Percentiles rank a stretch among this genome's conserved stretches.
Conservation (phyloP, 306 rosid species). For the Geum urbanum region DNA sequence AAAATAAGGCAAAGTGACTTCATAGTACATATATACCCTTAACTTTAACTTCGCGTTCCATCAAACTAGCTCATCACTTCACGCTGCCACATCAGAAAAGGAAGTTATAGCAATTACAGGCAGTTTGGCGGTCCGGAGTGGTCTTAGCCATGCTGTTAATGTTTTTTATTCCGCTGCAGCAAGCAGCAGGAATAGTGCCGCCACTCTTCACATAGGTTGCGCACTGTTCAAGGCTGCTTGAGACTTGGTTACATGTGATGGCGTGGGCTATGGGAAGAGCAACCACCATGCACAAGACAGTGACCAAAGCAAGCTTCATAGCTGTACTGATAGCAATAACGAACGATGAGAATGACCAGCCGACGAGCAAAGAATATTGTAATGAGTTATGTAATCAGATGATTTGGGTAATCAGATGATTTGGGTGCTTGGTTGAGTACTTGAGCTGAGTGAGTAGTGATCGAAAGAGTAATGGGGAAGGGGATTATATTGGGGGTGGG, state of each 20-base stretch:
- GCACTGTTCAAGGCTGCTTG: constrained; percentile 14
- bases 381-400: not conserved
- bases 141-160: too few relatives aligned
- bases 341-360: not conserved
- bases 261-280: constrained; percentile 32
- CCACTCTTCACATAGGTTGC: not conserved
- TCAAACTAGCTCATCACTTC: too few relatives aligned
- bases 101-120: too few relatives aligned
- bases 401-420: not conserved
- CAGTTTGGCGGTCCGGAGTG: too few relatives aligned
- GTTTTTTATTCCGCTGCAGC: too few relatives aligned
- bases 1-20: too few relatives aligned
- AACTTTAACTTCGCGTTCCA: too few relatives aligned
- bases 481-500: too few relatives aligned
- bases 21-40: too few relatives aligned
- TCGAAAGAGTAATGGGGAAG: not conserved
- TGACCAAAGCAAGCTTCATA: constrained; percentile 19
- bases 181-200: too few relatives aligned
- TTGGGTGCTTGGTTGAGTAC: not conserved
- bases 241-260: constrained; percentile 30
- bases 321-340: constrained; percentile 24
- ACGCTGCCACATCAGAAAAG: too few relatives aligned
- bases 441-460: too few relatives aligned
- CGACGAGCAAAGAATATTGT: not conserved
- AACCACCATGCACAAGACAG: constrained; percentile 26